Conservation (phyloP, 2,329 filamentous ascomycete species). For the Aspergillus sclerotialis region DNA sequence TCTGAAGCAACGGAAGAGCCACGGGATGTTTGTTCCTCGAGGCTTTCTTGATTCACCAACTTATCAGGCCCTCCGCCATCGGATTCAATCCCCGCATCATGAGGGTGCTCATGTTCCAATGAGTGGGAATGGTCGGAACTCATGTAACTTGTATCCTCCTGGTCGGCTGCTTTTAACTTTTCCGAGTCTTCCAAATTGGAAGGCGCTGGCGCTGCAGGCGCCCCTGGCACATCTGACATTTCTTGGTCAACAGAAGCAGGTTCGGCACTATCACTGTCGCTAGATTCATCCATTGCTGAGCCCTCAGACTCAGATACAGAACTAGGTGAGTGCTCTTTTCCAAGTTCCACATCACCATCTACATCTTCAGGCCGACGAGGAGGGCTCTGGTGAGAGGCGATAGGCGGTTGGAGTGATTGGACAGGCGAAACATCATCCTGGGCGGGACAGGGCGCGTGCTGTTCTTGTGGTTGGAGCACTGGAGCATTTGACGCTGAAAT, state of each 20-base stretch:
- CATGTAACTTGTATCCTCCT: slow-evolving; percentile 2
- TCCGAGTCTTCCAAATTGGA: neutral
- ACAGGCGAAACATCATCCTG: slow-evolving; percentile 6
- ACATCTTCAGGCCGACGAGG: neutral
- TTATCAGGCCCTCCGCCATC: slow-evolving; percentile 7
- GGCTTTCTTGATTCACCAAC: neutral
- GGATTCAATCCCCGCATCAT: neutral
- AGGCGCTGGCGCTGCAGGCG: neutral
- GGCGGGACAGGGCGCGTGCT: neutral
- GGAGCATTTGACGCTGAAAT: slow-evolving; percentile 1
- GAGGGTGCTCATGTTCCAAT: neutral
- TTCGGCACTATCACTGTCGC: slow-evolving; percentile 17
- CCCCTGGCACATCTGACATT: slow-evolving; percentile 2
- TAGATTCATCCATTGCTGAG: slow-evolving; percentile 35
- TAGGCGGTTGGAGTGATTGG: neutral
- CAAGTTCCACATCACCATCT: neutral
- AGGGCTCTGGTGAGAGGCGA: neutral
- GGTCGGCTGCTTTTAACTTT: slow-evolving; percentile 3
- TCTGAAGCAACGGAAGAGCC: slow-evolving; percentile 39
- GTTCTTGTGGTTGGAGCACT: neutral
- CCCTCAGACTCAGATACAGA: slow-evolving; percentile 23
- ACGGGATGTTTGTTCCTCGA: slow-evolving; percentile 10
- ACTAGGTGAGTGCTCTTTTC: slow-evolving; percentile 10
- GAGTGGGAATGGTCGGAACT: neutral
- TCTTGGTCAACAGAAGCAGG: slow-evolving; percentile 10